Evolutionary conservation across 495 filamentous ascomycete genomes (phyloP).

Genomic region (Pyrenula massariospora): DNA sequence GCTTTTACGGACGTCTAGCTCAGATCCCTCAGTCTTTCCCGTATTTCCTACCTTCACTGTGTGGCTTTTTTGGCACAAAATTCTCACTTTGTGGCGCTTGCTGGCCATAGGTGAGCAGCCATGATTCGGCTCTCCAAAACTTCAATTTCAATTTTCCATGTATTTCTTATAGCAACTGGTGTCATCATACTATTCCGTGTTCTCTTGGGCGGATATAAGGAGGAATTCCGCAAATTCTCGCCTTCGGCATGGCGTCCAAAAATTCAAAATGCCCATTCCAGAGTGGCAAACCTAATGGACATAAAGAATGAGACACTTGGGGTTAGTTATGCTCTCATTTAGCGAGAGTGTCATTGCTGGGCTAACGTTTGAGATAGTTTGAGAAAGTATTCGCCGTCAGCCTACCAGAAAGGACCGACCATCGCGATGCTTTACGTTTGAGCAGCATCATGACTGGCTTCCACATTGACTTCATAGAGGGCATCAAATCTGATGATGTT

Average conservation of each 20-base stretch:
- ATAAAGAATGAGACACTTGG: neutral
- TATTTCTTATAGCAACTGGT: neutral
- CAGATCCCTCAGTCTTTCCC: too few relatives aligned
- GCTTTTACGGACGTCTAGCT: too few relatives aligned
- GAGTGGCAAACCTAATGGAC: neutral
- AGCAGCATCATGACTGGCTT: conserved; percentile 40
- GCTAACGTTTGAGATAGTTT: conserved; percentile 26
- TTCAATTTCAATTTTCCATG: neutral
- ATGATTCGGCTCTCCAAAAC: neutral
- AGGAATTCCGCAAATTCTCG: neutral
- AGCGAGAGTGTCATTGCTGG: neutral
- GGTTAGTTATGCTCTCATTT: neutral
- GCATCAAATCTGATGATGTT: conserved; percentile 30
- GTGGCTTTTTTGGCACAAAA: too few relatives aligned
- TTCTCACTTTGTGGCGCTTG: too few relatives aligned
- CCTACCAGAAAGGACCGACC: conserved; percentile 46
- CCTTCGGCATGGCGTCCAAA: neutral
- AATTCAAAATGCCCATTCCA: neutral
- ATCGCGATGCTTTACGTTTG: conserved; percentile 46
- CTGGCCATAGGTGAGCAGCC: too few relatives aligned
- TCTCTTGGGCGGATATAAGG: neutral
- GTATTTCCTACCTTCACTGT: too few relatives aligned
- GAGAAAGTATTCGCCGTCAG: conserved; percentile 50
- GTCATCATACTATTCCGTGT: neutral
- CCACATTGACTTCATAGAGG: conserved; percentile 42